A percentile compares a stretch with the other conserved stretches of the same genome.
Conservation (phyloP, 768 basidiomycete species). For the Porphyrellus cyaneotinctus region DNA sequence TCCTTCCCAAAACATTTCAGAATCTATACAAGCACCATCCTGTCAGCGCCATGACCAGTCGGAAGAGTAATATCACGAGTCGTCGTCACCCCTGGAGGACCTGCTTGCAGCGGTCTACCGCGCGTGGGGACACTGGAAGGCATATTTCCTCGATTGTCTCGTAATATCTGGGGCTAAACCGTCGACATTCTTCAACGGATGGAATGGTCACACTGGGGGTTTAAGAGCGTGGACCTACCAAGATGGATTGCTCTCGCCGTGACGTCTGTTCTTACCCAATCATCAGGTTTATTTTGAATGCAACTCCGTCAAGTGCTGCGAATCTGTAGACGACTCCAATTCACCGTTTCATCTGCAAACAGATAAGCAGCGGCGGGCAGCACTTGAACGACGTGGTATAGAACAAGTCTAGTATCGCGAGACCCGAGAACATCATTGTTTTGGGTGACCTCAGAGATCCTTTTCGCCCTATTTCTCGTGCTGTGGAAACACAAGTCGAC, state of each 20-base stretch:
- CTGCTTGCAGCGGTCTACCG: constrained; percentile 11
- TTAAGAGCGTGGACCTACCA: constrained; percentile 19
- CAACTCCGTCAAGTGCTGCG: constrained; percentile 9
- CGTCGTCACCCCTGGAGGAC: not conserved
- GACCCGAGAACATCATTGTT: too few species aligned
- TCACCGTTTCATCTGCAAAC: constrained; percentile 14
- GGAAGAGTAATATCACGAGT: too few species aligned
- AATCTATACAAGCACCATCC: too few species aligned
- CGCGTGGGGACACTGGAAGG: constrained; percentile 6
- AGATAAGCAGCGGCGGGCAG: not conserved
- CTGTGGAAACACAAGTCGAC: too few species aligned
- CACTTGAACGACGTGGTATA: too few species aligned
- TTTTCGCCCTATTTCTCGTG: not conserved
- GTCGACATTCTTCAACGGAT: constrained; percentile 3
- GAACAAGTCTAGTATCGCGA: too few species aligned
- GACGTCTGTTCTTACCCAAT: constrained; percentile 18
- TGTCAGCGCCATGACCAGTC: too few species aligned
- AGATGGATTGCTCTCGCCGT: constrained; percentile 16
- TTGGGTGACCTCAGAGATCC: not conserved
- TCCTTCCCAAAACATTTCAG: too few species aligned
- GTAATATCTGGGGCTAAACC: not conserved
- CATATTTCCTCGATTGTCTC: constrained; percentile 9
- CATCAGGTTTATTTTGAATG: constrained; percentile 11
- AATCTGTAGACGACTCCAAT: constrained; percentile 9
- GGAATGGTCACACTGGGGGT: constrained; percentile 9